Evolutionary conservation across 179 eudicot genomes (phyloP), one percentile per base, ranked within the genome.

Genomic region (Beta corolliflora): DNA sequence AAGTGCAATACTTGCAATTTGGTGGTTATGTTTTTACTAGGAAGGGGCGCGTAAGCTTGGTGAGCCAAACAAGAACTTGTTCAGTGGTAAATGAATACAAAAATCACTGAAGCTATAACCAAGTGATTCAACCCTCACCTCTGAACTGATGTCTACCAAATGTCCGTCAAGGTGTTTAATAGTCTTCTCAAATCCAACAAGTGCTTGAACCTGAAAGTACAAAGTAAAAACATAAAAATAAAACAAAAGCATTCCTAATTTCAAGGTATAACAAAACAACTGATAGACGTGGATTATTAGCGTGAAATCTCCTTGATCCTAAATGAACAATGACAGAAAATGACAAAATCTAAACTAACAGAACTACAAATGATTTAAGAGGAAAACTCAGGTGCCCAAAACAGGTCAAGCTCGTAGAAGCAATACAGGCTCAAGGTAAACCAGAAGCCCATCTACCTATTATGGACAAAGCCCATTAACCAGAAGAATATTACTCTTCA

Each of bases 151-250:
- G 71, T 93, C 89, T 50, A 96, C 99, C 82, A 91, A 83, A 89
- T 87, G 99, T 50, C 89, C 99, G 83, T 97, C 99, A 71, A 97
- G 97, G 85, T 97, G 99, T 87, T 91, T 94, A 67, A 97, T 81
- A 2, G 91, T 97, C 91, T 97, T 97, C 91, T 97, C 94, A 84
- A 91, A 94, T 71, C 99, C 98, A 67, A 92, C 98, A 74, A 97
- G 97, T 72, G 99, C 99, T 91, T 94, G 93, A 64, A 91, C 91
- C 99, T 96, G 85, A 75, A 77, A 72, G 31, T 72, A 36, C 72
- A 81, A 50, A 72, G 72, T n/a, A 50, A 46, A 18, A 71, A 75
- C 72, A 77, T 56, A 53, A 18, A 48, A 48, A 18, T 3, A 41
- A 25, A 54, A 9, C 10, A 65, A 44, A 53, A 36, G 12, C 73